Evolutionary conservation across 257 asterid species (phyloP), one percentile per base, ranked within the genome.

Genomic region (Craterostigma plantagineum): DNA sequence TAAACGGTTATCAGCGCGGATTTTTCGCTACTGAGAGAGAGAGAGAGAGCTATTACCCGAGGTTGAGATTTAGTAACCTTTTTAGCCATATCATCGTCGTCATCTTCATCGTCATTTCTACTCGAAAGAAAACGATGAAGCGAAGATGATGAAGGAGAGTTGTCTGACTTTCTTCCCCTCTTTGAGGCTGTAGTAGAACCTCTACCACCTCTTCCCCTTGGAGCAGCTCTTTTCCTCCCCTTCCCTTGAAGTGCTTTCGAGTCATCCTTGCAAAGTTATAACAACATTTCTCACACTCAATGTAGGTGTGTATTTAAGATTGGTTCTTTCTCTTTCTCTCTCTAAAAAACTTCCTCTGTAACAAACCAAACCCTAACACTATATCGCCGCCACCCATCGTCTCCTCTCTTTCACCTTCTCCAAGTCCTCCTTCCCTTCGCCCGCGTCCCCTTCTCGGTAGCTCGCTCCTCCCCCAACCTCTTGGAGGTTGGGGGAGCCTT

Each of bases 171-270:
- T 56, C 64, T 67, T 57, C 95, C 95, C 70, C 97, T 81, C 68
- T 87, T 81, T 47, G 97, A 64, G 17, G 81, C 18, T 23, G 91
- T 46, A 35, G 76, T 51, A 54, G 75, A 91, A 68, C 81, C 69
- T 27, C 78, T 91, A 70, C 81, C n/a, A n/a, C n/a, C n/a, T n/a
- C n/a, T 92, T 63, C 95, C 92, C 76, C 73, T 74, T 44, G 93
- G 76, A 53, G 91, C 93, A 51, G 81, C 82, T 77, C 93, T 73
- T 66, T 81, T 87, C 54, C 65, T 76, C 51, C 92, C 92, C 72
- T 71, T 78, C 42, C 69, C 75, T 54, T 15, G 78, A 42, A 41
- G 43, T 14, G 75, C 37, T 45, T 62, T n/a, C n/a, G n/a, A n/a
- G n/a, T n/a, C n/a, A 33, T 12, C 33, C 9, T 14, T 33, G 16